Conservation (phyloP, 495 filamentous ascomycete species). For the Penicillium samsonianum region DNA sequence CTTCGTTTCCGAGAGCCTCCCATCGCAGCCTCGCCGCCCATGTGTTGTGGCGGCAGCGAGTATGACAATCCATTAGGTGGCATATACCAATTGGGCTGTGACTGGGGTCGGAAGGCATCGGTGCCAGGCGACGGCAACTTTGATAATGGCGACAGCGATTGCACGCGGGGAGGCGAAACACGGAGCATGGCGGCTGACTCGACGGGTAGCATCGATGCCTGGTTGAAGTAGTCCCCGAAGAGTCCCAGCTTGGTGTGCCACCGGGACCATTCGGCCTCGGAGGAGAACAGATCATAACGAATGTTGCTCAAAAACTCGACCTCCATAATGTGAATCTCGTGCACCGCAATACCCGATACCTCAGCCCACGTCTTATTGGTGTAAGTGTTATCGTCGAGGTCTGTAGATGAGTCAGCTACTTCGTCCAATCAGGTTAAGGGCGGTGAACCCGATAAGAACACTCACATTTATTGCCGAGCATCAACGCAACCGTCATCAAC, state of each 20-base stretch:
- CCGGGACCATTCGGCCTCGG: constrained; percentile 75
- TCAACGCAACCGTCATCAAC: constrained; percentile 92
- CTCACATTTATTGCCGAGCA: constrained; percentile 98
- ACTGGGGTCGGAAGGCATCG: constrained; percentile 30
- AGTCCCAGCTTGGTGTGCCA: constrained; percentile 81
- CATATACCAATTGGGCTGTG: constrained; percentile 36
- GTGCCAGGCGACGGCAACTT: constrained; percentile 58
- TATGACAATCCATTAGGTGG: constrained; percentile 34
- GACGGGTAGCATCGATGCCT: constrained; percentile 48
- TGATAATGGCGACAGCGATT: constrained; percentile 40
- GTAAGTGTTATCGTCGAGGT: constrained; percentile 98
- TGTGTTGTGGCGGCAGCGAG: constrained; percentile 24
- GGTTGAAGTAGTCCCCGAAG: constrained; percentile 79
- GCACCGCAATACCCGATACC: constrained; percentile 90
- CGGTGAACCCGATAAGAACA: constrained; percentile 32
- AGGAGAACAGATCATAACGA: constrained; percentile 87
- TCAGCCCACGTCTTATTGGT: constrained; percentile 99
- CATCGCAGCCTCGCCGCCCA: constrained; percentile 30
- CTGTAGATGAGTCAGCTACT: constrained; percentile 46
- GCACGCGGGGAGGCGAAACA: constrained; percentile 38
- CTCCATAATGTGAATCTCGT: constrained; percentile 98
- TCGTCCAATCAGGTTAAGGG: constrained; percentile 10
- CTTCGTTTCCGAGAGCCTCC: constrained; percentile 67
- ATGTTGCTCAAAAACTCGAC: constrained; percentile 99
- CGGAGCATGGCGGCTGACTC: constrained; percentile 33